phyloP scores from a whole-genome alignment of 352 stramenopile genomes.

The Phytophthora pinifolia region DNA sequence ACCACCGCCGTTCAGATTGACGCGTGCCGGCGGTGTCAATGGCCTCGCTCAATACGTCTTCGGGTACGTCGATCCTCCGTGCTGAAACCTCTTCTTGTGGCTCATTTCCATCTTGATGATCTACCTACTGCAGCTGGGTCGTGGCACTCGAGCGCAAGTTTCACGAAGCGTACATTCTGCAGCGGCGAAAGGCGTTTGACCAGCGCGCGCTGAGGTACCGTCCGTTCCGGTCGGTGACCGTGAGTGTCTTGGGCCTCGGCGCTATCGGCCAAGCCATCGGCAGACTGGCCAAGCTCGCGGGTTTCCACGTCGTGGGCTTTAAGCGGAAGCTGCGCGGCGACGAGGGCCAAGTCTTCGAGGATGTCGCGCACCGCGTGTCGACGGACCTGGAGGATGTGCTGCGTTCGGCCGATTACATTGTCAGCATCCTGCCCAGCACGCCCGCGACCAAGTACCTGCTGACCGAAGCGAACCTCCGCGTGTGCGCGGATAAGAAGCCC shows the following conservation, averaged over 20 bases:
- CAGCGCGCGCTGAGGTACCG: slow-evolving; percentile 43
- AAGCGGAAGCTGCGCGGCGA: slow-evolving; percentile 45
- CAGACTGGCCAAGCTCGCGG: slow-evolving; percentile 42
- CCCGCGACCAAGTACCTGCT: slow-evolving; percentile 66
- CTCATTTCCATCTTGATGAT: background rate
- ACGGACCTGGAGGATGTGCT: slow-evolving; percentile 51
- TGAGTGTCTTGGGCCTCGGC: slow-evolving; percentile 53
- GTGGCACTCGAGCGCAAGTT: slow-evolving; percentile 68
- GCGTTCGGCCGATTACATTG: slow-evolving; percentile 64
- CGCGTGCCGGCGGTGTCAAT: slow-evolving; percentile 59
- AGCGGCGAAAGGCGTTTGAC: slow-evolving; percentile 41
- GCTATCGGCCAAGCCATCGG: slow-evolving; percentile 70
- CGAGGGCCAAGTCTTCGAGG: slow-evolving; percentile 16
- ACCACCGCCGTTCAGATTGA: slow-evolving; percentile 40
- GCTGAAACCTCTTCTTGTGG: background rate
- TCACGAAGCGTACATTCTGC: slow-evolving; percentile 42
- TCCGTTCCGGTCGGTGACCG: slow-evolving; percentile 49
- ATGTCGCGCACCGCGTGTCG: slow-evolving; percentile 41
- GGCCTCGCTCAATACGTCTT: slow-evolving; percentile 73
- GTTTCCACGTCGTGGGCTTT: slow-evolving; percentile 69
- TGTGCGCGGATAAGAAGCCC: slow-evolving; percentile 59
- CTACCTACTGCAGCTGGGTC: slow-evolving; percentile 38
- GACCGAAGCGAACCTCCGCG: slow-evolving; percentile 38
- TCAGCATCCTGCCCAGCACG: slow-evolving; percentile 86
- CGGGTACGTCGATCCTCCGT: slow-evolving; percentile 27